Conservation (phyloP, 371 early-diverging fungal species). For the Dentiscutata heterogama region DNA sequence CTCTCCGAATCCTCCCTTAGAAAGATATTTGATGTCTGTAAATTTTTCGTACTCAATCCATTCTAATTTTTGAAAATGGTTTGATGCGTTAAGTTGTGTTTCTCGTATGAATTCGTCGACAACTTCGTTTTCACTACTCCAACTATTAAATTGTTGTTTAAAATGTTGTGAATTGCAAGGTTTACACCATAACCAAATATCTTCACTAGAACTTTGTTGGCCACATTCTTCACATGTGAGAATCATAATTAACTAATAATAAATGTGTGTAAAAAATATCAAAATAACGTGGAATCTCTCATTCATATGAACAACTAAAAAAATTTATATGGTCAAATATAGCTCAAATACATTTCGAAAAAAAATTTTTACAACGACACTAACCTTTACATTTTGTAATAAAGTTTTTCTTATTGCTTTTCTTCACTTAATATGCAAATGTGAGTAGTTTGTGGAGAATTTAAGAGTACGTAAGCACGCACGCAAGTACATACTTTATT, state of each 20-base stretch:
- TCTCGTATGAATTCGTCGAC: slow-evolving; percentile 14
- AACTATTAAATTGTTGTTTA: background rate
- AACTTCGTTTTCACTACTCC: background rate
- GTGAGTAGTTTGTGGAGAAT: no score
- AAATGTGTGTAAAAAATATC: no score
- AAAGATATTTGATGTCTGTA: background rate
- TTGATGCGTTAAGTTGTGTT: background rate
- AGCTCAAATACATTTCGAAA: no score
- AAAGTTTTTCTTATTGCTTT: no score
- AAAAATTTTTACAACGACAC: no score
- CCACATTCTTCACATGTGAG: slow-evolving; percentile 31
- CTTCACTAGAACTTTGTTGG: background rate
- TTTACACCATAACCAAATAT: slow-evolving; percentile 24
- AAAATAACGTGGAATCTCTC: no score
- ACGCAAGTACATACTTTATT: no score
- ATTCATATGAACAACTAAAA: no score
- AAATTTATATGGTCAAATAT: no score
- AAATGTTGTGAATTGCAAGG: slow-evolving; percentile 4
- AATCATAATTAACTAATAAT: background rate
- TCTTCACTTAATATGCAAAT: no score
- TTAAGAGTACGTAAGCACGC: no score
- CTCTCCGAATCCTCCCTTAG: slow-evolving; percentile 6
- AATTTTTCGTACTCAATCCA: slow-evolving; percentile 17
- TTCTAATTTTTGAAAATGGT: background rate
- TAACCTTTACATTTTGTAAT: no score